These are phyloP conservation scores for Epichloe bromicola DNA, from an alignment of 2,329 filamentous ascomycete genomes.

Conservation along the genomic window DNA sequence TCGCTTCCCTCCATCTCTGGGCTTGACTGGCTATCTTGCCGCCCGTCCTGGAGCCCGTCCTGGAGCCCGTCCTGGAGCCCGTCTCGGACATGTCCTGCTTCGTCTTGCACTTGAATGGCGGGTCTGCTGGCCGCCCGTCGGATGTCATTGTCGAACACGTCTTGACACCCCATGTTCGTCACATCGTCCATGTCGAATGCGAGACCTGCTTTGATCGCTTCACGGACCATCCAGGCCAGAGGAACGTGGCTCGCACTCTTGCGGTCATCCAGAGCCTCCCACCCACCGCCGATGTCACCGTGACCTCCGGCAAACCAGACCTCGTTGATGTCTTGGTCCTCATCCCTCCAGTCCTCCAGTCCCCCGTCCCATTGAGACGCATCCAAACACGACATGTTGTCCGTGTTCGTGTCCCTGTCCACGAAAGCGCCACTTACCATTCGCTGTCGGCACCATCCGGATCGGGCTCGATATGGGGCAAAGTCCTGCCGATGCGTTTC, in stretches of 20 bases:
- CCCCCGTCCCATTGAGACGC: conserved; percentile 14
- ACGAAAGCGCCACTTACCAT: conserved; percentile 3
- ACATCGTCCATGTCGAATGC: conserved; percentile 58
- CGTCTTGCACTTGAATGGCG: conserved; percentile 14
- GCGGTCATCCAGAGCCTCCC: conserved; percentile 42
- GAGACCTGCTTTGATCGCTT: conserved; percentile 50
- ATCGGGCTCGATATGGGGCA: conserved; percentile 29
- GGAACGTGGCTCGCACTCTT: conserved; percentile 57
- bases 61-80: too few species aligned
- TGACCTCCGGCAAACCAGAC: conserved; percentile 73
- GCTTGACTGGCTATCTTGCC: conserved; percentile 9
- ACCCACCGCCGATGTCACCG: conserved; percentile 67
- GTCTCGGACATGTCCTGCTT: conserved; percentile 6
- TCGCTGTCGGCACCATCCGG: conserved; percentile 23
- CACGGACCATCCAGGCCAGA: conserved; percentile 55
- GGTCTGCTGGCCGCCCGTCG: conserved; percentile 8
- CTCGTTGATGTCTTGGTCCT: conserved; percentile 62
- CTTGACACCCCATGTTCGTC: conserved; percentile 46
- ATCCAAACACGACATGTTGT: conserved; percentile 20
- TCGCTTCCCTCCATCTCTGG: conserved; percentile 12
- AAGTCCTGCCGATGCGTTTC: conserved; percentile 11
- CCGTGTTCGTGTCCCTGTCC: conserved; percentile 8
- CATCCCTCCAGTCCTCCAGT: conserved; percentile 29
- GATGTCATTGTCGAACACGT: conserved; percentile 6
- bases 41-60: conserved; percentile 4